phyloP scores from a whole-genome alignment of 768 basidiomycete species.

The Termitomyces heimii region DNA sequence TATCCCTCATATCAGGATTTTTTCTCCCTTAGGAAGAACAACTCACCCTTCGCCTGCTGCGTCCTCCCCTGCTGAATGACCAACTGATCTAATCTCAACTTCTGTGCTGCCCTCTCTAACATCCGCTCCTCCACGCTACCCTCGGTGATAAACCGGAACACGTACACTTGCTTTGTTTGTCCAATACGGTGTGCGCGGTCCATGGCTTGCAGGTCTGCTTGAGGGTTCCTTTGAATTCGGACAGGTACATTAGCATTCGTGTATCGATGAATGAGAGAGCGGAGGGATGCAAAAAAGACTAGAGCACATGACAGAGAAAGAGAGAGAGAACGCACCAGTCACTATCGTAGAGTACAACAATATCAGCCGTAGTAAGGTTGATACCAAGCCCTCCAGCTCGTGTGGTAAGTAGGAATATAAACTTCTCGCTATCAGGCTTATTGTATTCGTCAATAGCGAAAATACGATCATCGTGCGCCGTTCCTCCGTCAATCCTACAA shows the following conservation, averaged over 20 bases:
- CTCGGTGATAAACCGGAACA: constrained; percentile 95
- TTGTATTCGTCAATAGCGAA: constrained; percentile 97
- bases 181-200: constrained; percentile 96
- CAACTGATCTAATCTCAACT: constrained; percentile 89
- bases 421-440: constrained; percentile 88
- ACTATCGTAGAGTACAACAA: constrained; percentile 93
- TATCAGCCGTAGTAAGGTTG: constrained; percentile 90
- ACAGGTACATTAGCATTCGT: neutral
- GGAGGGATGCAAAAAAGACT: neutral
- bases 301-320: neutral
- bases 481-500: constrained; percentile 94
- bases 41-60: constrained; percentile 68
- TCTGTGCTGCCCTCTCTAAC: constrained; percentile 92
- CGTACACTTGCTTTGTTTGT: constrained; percentile 96
- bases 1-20: neutral
- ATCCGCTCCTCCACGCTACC: constrained; percentile 95
- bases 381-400: constrained; percentile 97
- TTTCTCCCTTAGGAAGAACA: too few relatives aligned
- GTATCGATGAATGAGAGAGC: neutral
- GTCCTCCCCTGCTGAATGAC: constrained; percentile 95
- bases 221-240: constrained; percentile 74
- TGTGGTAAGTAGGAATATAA: constrained; percentile 94
- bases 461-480: constrained; percentile 95
- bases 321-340: constrained; percentile 65
- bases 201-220: constrained; percentile 98